Conservation (phyloP, 2,329 filamentous ascomycete species). For the Dendryphion nanum region DNA sequence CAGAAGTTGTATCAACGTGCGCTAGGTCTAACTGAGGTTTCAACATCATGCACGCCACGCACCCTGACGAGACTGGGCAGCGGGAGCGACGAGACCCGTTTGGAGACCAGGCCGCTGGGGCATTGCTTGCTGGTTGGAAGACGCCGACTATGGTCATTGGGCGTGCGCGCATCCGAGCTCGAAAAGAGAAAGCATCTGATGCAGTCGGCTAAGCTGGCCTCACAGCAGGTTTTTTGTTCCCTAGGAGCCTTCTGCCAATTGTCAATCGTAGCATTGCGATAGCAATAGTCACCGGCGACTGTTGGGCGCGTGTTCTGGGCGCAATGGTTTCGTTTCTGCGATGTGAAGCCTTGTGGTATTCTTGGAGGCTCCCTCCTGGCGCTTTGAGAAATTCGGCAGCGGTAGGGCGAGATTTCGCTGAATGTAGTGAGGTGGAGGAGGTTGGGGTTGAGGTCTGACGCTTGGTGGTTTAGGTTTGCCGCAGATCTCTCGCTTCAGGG, state of each 20-base stretch:
- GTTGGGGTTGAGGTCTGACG: constrained; percentile 16
- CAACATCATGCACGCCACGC: constrained; percentile 34
- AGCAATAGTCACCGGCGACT: not conserved
- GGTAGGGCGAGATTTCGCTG: constrained; percentile 12
- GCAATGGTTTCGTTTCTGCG: constrained; percentile 26
- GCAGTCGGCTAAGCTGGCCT: no score
- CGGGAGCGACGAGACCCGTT: constrained; percentile 35
- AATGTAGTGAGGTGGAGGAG: constrained; percentile 22
- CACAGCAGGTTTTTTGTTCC: no score
- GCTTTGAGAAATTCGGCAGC: constrained; percentile 14
- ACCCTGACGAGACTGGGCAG: constrained; percentile 23
- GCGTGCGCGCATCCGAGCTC: constrained; percentile 11
- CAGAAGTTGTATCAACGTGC: constrained; percentile 24
- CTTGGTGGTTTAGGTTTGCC: constrained; percentile 15
- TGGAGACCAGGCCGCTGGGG: constrained; percentile 21
- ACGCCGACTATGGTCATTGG: constrained; percentile 19
- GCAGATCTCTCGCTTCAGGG: constrained; percentile 19
- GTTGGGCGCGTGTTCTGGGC: constrained; percentile 18
- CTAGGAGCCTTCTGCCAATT: no score
- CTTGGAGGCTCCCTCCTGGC: constrained; percentile 6
- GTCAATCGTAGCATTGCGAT: no score
- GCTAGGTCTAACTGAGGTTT: constrained; percentile 35
- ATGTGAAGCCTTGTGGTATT: constrained; percentile 10
- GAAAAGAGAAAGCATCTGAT: no score
- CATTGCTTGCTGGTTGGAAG: constrained; percentile 5